Evolutionary conservation across 2,329 filamentous ascomycete species (phyloP).

Genomic region (Xylariaceae sp.): DNA sequence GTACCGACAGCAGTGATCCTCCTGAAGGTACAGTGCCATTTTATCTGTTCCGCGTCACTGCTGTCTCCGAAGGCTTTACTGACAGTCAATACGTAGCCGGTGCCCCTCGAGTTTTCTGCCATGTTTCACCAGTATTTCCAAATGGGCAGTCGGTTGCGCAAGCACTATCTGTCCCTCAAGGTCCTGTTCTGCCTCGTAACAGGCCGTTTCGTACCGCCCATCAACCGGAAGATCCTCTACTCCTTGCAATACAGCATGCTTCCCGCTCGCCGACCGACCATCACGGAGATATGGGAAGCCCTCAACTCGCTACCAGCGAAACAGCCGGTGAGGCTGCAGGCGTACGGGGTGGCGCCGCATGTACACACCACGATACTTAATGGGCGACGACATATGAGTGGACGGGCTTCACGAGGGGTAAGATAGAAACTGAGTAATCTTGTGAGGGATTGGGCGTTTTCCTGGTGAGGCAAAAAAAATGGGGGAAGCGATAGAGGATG

Average conservation of each 20-base stretch:
- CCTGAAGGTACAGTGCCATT: conserved; percentile 59
- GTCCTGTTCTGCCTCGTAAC: conserved; percentile 85
- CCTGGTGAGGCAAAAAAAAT: too few relatives aligned
- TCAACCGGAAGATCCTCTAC: conserved; percentile 91
- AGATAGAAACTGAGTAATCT: conserved; percentile 3
- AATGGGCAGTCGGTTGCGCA: conserved; percentile 83
- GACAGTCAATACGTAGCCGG: conserved; percentile 51
- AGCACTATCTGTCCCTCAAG: conserved; percentile 86
- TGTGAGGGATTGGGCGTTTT: background rate
- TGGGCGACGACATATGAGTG: conserved; percentile 25
- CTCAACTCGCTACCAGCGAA: conserved; percentile 48
- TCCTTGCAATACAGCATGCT: conserved; percentile 98
- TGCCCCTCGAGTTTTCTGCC: conserved; percentile 81
- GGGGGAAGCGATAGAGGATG: too few relatives aligned
- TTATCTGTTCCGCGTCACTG: background rate
- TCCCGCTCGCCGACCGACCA: conserved; percentile 71
- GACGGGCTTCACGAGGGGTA: conserved; percentile 20
- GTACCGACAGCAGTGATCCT: conserved; percentile 75
- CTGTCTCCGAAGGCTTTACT: background rate
- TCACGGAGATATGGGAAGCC: conserved; percentile 79
- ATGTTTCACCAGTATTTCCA: conserved; percentile 99
- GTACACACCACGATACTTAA: conserved; percentile 15
- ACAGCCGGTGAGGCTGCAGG: conserved; percentile 35
- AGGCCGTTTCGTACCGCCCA: conserved; percentile 88
- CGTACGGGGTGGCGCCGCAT: conserved; percentile 19